Evolutionary conservation across 768 basidiomycete species (phyloP).

Genomic region (Suillus spraguei): DNA sequence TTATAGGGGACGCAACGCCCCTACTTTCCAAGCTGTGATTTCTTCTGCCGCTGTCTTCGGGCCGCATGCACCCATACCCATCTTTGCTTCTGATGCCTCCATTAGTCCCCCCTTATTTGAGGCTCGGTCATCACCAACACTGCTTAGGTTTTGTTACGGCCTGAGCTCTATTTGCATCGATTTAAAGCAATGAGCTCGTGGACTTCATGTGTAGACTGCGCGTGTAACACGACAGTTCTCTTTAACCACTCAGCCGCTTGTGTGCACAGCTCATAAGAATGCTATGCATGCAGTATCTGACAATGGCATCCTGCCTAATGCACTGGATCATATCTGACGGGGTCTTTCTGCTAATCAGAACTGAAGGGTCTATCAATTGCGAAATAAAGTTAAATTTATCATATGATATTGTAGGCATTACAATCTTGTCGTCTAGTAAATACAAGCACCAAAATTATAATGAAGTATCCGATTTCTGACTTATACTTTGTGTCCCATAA

Average conservation of each 20-base stretch:
- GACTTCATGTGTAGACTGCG: not conserved
- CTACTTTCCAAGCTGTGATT: not conserved
- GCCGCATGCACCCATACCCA: too few species aligned
- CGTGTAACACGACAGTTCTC: not conserved
- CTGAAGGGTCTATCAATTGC: not conserved
- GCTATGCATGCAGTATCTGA: not conserved
- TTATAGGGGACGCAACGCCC: not conserved
- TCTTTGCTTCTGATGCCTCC: not conserved
- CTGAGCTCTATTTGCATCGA: not conserved
- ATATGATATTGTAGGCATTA: not conserved
- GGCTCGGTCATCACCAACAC: not conserved
- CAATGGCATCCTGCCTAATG: not conserved
- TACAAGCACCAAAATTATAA: not conserved
- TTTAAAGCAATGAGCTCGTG: not conserved
- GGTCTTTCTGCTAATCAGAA: not conserved
- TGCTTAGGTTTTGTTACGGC: not conserved
- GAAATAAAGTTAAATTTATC: not conserved
- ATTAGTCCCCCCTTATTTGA: not conserved
- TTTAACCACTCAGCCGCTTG: not conserved
- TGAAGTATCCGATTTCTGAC: conserved; percentile 2
- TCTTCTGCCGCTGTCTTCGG: not conserved
- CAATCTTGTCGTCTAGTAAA: not conserved
- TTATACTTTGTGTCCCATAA: not conserved
- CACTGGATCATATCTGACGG: not conserved
- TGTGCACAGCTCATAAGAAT: not conserved